Percentiles rank a stretch among this genome's conserved stretches.
Conservation (phyloP, 768 basidiomycete genomes). For the Amanita muscaria region DNA sequence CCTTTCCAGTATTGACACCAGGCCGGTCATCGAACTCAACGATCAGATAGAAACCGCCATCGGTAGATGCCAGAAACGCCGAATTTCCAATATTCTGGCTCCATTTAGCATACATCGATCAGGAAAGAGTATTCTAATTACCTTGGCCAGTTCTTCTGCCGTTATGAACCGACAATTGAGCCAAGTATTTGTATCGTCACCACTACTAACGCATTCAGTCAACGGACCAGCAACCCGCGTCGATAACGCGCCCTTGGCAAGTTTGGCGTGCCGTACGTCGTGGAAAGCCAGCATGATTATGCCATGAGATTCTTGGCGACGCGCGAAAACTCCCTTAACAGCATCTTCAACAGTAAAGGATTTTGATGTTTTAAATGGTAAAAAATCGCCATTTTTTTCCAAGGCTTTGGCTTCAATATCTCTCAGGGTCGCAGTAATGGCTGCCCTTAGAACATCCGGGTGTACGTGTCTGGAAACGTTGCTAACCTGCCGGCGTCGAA, state of each 20-base stretch:
- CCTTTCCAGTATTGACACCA: slow-evolving; percentile 6
- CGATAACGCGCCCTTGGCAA: slow-evolving; percentile 35
- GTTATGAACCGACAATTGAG: slow-evolving; percentile 37
- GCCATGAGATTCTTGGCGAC: slow-evolving; percentile 41
- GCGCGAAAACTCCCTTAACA: slow-evolving; percentile 51
- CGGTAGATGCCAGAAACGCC: slow-evolving; percentile 38
- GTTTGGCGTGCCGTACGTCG: slow-evolving; percentile 46
- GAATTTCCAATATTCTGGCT: slow-evolving; percentile 50
- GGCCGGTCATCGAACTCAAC: slow-evolving; percentile 23
- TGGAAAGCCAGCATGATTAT: slow-evolving; percentile 52
- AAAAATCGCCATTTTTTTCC: background rate
- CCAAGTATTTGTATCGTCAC: slow-evolving; percentile 19
- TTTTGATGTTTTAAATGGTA: background rate
- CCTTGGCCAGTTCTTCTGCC: slow-evolving; percentile 37
- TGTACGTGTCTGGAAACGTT: slow-evolving; percentile 26
- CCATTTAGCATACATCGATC: slow-evolving; percentile 4
- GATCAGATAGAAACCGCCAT: slow-evolving; percentile 43
- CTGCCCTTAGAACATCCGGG: slow-evolving; percentile 19
- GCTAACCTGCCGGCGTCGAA: slow-evolving; percentile 19
- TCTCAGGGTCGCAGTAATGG: slow-evolving; percentile 13
- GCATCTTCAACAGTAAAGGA: slow-evolving; percentile 2
- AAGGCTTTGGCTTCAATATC: background rate
- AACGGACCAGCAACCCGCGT: slow-evolving; percentile 19
- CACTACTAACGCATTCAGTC: slow-evolving; percentile 22
- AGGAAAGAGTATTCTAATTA: slow-evolving; percentile 15